Evolutionary conservation across 345 rosid genomes (phyloP).

Genomic region (Rhodamnia rubescens): DNA sequence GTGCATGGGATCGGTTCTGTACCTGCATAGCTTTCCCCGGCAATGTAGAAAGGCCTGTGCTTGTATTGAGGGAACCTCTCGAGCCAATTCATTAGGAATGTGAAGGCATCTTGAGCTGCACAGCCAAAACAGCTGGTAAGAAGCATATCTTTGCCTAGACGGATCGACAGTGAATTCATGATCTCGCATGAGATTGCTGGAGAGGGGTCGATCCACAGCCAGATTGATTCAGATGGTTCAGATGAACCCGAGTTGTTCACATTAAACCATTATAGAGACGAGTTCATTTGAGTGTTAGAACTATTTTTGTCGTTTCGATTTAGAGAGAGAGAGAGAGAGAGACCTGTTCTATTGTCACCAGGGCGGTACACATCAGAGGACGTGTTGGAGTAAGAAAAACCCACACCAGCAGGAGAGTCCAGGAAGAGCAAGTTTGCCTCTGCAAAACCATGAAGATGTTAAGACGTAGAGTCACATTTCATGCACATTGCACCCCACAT

Average conservation of each 20-base stretch:
- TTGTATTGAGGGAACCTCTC: constrained; percentile 66
- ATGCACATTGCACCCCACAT: not conserved
- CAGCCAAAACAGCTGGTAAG: not conserved
- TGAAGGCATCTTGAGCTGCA: constrained; percentile 62
- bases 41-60: constrained; percentile 60
- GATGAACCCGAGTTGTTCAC: not conserved
- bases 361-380: constrained; percentile 35
- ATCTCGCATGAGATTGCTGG: not conserved
- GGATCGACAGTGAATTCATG: not conserved
- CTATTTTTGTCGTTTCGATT: not conserved
- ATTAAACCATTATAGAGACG: not conserved
- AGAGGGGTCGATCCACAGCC: not conserved
- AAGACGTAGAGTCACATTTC: not conserved
- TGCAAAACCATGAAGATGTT: constrained; percentile 3
- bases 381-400: constrained; percentile 70
- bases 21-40: constrained; percentile 98
- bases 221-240: not conserved
- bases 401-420: constrained; percentile 91
- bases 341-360: constrained; percentile 86
- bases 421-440: constrained; percentile 75
- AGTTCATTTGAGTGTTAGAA: not conserved
- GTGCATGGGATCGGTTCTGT: not conserved
- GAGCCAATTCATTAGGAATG: constrained; percentile 57
- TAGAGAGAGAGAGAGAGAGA: not conserved
- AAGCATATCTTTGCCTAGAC: not conserved